phyloP scores from a whole-genome alignment of 1,284 basidiomycete species.

The Boletus mariae region DNA sequence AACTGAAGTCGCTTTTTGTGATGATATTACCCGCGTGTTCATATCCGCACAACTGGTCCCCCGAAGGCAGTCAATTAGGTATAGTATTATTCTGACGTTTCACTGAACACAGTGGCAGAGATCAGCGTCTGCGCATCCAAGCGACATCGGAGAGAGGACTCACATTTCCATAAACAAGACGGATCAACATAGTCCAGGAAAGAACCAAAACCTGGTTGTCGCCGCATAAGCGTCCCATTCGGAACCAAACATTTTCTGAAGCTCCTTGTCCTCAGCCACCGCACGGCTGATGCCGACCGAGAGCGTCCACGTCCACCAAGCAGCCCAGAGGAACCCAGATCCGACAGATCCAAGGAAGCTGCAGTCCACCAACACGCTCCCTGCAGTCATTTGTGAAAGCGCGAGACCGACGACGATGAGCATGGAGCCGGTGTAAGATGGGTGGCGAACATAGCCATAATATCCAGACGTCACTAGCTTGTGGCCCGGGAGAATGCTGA shows the following conservation, averaged over 20 bases:
- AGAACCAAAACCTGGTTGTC: slow-evolving; percentile 52
- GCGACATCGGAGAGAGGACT: neutral
- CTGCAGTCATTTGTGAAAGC: slow-evolving; percentile 48
- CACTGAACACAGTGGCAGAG: neutral
- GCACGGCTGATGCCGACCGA: slow-evolving; percentile 49
- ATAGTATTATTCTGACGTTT: neutral
- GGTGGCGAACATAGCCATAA: slow-evolving; percentile 53
- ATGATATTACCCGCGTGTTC: neutral
- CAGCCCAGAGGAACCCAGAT: slow-evolving; percentile 39
- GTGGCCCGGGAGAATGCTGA: slow-evolving; percentile 55
- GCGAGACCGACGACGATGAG: slow-evolving; percentile 50
- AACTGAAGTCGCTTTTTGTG: neutral
- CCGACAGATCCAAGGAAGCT: slow-evolving; percentile 35
- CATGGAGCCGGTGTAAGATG: slow-evolving; percentile 50
- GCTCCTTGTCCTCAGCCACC: slow-evolving; percentile 51
- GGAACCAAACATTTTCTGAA: slow-evolving; percentile 45
- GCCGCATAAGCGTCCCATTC: slow-evolving; percentile 53
- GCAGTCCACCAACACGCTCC: slow-evolving; percentile 53
- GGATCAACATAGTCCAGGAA: slow-evolving; percentile 42
- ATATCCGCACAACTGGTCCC: too few species aligned
- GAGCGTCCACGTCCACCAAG: slow-evolving; percentile 53
- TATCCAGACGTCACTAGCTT: slow-evolving; percentile 51
- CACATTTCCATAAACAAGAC: neutral
- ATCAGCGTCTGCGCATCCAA: neutral
- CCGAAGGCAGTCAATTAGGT: neutral